Evolutionary conservation across 2,329 filamentous ascomycete genomes (phyloP), one percentile per base, ranked within the genome.

Genomic region (Didymella keratinophila): DNA sequence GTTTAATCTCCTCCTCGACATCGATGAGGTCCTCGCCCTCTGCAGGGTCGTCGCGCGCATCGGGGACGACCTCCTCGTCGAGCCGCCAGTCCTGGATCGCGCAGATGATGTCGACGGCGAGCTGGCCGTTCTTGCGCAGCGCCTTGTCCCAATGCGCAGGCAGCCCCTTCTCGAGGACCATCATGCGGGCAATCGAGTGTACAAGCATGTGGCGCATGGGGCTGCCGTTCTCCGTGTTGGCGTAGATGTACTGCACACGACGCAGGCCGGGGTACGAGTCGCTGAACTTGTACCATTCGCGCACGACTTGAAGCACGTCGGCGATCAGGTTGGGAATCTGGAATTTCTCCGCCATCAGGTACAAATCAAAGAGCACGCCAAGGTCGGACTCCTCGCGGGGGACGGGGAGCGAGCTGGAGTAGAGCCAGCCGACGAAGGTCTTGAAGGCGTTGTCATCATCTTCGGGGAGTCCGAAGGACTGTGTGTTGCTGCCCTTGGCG

Each of bases 91-190:
- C 80, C 75, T 85, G 83, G 63, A 85, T 82, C 4, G 78, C 78
- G 30, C 78, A 71, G 62, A 85, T 83, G 56, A 85, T 80, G 63
- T 85, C 83, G 41, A 85, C 83, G 2, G 82, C 83, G 51, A 85
- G 70, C 66, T 84, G 81, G 0, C 83, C 83, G 62, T 85, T 84
- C 74, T 82, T 82, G 67, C 79, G 74, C 49, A 85, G 71, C 7
- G 83, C 83, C 67, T 81, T 82, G 64, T 83, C 82, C 83, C 83
- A 85, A 65, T 85, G 82, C 34, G 71, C 63, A 1, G 83, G 83
- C 39, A 85, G 82, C 11, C 75, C 79, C 52, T 83, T 80, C 51
- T 78, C 76, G 1, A 82, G 72, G 2, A 83, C 81, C 64, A 85
- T 74, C 71, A 83, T 79, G 47, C 83, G 72, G 36, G 83, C 83